A percentile compares a stretch with the other conserved stretches of the same genome.
These are phyloP conservation scores for Vigna angularis DNA, from an alignment of 306 rosid genomes.

Conservation along the genomic window DNA sequence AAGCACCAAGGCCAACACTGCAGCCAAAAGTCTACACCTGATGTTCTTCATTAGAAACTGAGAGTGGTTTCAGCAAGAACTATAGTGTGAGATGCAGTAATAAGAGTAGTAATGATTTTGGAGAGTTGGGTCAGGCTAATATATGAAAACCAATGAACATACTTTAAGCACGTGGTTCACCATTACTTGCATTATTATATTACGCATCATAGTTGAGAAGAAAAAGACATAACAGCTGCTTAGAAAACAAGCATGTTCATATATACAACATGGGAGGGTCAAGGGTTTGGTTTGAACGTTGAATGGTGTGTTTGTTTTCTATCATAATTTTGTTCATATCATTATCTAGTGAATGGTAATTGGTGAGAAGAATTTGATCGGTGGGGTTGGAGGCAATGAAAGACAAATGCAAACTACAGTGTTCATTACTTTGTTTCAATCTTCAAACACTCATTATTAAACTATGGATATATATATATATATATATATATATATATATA, in stretches of 20 bases:
- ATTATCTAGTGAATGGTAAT: no score
- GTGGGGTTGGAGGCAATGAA: not conserved
- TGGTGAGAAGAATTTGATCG: no score
- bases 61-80: conserved; percentile 36
- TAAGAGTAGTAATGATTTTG: conserved; percentile 8
- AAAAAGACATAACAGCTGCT: not conserved
- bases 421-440: conserved; percentile 44
- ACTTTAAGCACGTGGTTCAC: conserved; percentile 59
- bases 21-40: conserved; percentile 38
- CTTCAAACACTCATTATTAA: conserved; percentile 41
- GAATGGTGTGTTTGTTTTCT: conserved; percentile 14
- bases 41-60: conserved; percentile 51
- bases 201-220: not conserved
- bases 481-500: no score
- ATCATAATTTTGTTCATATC: not conserved
- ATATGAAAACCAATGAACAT: conserved; percentile 40
- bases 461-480: not conserved
- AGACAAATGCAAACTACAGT: not conserved
- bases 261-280: conserved; percentile 18
- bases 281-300: not conserved
- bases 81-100: conserved; percentile 22
- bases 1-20: conserved; percentile 52
- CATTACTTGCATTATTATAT: conserved; percentile 34
- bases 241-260: conserved; percentile 6
- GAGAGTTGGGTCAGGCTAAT: conserved; percentile 47